phyloP scores from a whole-genome alignment of 2,329 filamentous ascomycete genomes.

The Chrysoporthe austroafricana region DNA sequence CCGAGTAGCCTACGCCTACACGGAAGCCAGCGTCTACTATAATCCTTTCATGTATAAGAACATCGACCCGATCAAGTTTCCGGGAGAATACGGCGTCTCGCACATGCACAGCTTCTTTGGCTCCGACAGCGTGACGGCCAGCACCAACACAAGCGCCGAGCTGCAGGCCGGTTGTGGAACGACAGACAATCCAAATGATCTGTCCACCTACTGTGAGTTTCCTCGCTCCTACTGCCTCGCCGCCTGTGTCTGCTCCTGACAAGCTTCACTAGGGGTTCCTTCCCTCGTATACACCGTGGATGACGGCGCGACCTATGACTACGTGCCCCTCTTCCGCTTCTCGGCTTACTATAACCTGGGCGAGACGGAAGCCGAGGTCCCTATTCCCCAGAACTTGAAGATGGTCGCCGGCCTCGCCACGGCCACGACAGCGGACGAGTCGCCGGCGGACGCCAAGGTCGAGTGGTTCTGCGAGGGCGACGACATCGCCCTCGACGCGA shows the following conservation, averaged over 20 bases:
- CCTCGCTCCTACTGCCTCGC: neutral
- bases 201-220: slow-evolving; percentile 35
- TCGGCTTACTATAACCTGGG: slow-evolving; percentile 33
- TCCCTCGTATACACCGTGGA: slow-evolving; percentile 30
- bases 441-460: slow-evolving; percentile 32
- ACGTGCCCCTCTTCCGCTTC: slow-evolving; percentile 31
- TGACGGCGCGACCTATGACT: slow-evolving; percentile 27
- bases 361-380: slow-evolving; percentile 30
- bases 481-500: slow-evolving; percentile 58
- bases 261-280: slow-evolving; percentile 22
- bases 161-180: slow-evolving; percentile 36
- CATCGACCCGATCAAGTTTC: slow-evolving; percentile 40
- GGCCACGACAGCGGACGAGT: slow-evolving; percentile 45
- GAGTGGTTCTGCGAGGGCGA: slow-evolving; percentile 33
- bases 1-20: slow-evolving; percentile 32
- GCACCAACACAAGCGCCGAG: slow-evolving; percentile 39
- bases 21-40: slow-evolving; percentile 30
- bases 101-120: slow-evolving; percentile 44
- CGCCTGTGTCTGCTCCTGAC: neutral
- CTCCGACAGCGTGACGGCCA: slow-evolving; percentile 39
- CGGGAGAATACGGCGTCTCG: slow-evolving; percentile 37
- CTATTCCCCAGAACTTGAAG: slow-evolving; percentile 32
- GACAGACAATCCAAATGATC: slow-evolving; percentile 37
- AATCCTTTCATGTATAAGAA: slow-evolving; percentile 40
- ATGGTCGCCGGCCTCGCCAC: slow-evolving; percentile 44